These are phyloP conservation scores for Geotrichum restrictum DNA, from an alignment of 1,139 yeast genomes.

Conservation along the genomic window DNA sequence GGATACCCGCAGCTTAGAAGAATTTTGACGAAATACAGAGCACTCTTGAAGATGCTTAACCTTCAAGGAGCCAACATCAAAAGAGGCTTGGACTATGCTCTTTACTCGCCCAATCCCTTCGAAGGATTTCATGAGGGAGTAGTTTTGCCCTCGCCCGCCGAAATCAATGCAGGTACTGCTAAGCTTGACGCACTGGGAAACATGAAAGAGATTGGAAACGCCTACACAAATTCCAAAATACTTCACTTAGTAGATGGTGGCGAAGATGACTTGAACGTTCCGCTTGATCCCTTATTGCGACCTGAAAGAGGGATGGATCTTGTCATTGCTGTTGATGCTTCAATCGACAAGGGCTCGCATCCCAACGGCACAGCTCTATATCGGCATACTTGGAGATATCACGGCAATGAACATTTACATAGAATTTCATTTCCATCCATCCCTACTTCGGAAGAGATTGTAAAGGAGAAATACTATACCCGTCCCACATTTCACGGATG, in stretches of 20 bases:
- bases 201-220: conserved; percentile 37
- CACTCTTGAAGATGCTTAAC: conserved; percentile 10
- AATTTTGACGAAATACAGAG: conserved; percentile 17
- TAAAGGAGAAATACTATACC: conserved; percentile 47
- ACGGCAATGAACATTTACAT: conserved; percentile 46
- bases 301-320: conserved; percentile 65
- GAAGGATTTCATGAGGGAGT: conserved; percentile 15
- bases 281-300: conserved; percentile 70
- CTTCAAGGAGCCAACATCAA: conserved; percentile 15
- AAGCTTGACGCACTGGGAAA: conserved; percentile 1
- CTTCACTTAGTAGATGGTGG: conserved; percentile 80
- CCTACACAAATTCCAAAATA: conserved; percentile 27
- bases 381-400: conserved; percentile 26
- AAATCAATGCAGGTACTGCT: conserved; percentile 5
- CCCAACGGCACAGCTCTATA: conserved; percentile 29
- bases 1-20: conserved; percentile 16
- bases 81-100: conserved; percentile 25
- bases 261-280: conserved; percentile 74
- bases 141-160: conserved; percentile 14
- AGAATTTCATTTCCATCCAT: conserved; percentile 69
- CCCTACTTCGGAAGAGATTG: conserved; percentile 57
- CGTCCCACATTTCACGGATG: conserved; percentile 65
- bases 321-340: conserved; percentile 65
- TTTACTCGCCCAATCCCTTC: conserved; percentile 25
- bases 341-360: conserved; percentile 25